phyloP scores from a whole-genome alignment of 257 asterid genomes.

The Haberlea rhodopensis region DNA sequence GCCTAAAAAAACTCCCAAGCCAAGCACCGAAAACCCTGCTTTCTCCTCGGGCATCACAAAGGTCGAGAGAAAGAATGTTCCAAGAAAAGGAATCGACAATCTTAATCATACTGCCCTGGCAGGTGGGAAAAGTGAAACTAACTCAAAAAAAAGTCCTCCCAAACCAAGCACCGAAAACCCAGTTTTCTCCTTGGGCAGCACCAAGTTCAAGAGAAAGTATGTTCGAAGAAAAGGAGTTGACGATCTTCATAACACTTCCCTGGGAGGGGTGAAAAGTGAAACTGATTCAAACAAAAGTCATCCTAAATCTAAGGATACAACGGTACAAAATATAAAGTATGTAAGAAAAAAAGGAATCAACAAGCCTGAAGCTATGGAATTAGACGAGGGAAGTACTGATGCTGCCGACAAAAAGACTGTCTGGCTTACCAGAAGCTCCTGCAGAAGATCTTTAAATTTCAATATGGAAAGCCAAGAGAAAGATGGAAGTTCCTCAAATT shows the following conservation, averaged over 20 bases:
- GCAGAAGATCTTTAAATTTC: constrained; percentile 61
- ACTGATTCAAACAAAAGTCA: constrained; percentile 26
- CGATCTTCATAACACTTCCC: constrained; percentile 27
- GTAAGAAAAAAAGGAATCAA: constrained; percentile 34
- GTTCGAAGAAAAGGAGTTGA: constrained; percentile 39
- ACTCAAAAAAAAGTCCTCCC: constrained; percentile 20
- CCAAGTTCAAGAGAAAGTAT: constrained; percentile 55
- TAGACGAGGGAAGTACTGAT: constrained; percentile 38
- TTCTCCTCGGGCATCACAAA: constrained; percentile 35
- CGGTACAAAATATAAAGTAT: constrained; percentile 39
- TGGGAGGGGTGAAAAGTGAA: constrained; percentile 34
- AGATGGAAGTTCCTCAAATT: constrained; percentile 35
- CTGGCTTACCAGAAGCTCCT: constrained; percentile 48
- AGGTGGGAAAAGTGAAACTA: constrained; percentile 33
- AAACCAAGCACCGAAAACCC: neutral
- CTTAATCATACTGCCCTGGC: constrained; percentile 31
- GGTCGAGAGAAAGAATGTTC: constrained; percentile 58
- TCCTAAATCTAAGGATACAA: constrained; percentile 30
- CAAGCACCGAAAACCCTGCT: constrained; percentile 39
- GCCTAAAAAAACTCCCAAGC: constrained; percentile 42
- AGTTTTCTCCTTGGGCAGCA: constrained; percentile 28
- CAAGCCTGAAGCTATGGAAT: constrained; percentile 30
- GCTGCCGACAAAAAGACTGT: constrained; percentile 16
- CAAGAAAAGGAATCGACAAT: constrained; percentile 34
- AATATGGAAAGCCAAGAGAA: constrained; percentile 37